Evolutionary conservation across 768 basidiomycete genomes (phyloP), one percentile per base, ranked within the genome.

Genomic region (Psilocybe sp.): DNA sequence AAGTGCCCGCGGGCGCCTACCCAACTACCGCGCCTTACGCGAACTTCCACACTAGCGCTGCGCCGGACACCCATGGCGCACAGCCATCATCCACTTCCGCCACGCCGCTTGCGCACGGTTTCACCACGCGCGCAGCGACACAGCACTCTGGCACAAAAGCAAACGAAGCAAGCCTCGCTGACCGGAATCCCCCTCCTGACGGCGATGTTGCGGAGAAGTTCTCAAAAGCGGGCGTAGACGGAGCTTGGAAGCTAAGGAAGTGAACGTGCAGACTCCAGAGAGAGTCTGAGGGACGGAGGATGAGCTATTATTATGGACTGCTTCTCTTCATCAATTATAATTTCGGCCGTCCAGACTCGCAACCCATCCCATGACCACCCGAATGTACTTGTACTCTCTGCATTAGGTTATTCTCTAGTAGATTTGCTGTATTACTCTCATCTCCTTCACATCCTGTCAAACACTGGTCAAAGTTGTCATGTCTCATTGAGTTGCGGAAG

Each of bases 1-100:
- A 78, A 56, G 85, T 89, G n/a, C 87, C 87, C 1, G 78, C 81
- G 10, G 87, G 87, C 56, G 87, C 85, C 5, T 83, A 82, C 63
- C 75, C 79, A 37, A 71, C 73, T 28, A 75, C 78, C 16, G 64
- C 72, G 1, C 70, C 81, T 14, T 77, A 73, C 54, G 65, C 71
- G 48, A 71, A 70, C 60, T 73, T 67, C 64, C 49, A 65, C 11
- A 45, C 76, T 33, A 68, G 78, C 5, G 71, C 69, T 42, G 62
- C 74, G 14, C 71, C 76, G 33, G 64, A 68, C 28, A 56, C 64
- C 2, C 59, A 65, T 40, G 69, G 62, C 42, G 57, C 58, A 18
- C 64, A 71, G 51, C 64, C 72, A 38, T 70, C 70, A 60, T 78
- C 79, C 13, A 75, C 77, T 14, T 69, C 72, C 54, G 62, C 72